Base-by-base conservation (phyloP, 2,329 filamentous ascomycete species). In the Pyrenophora seminiperda region DNA sequence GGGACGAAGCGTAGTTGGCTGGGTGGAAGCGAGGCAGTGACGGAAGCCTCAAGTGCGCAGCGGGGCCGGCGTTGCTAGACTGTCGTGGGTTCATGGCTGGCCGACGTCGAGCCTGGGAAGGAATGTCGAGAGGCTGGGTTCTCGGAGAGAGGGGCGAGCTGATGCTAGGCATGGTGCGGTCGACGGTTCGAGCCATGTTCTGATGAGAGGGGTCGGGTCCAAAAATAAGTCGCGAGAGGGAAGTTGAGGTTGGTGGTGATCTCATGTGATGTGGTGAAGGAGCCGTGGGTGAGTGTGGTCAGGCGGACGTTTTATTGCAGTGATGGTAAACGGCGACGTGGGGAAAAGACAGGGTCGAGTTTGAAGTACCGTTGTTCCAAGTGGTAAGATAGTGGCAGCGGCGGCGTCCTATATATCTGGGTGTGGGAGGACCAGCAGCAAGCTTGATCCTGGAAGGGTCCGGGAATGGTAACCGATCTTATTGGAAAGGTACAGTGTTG, bases 1-100 rank as follows among this genome's bases (percentile, higher is more conserved):
- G 59, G 29, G 73, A 75, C 0, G 67, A 67, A 7, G 76, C 73
- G 60, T 76, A 81, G 65, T 81, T 80, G 54, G 79, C 77, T 5
- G 79, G 79, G 52, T 81, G 79, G 70, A 79, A 81, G 50, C 77
- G 75, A 36, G 79, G 79, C 32, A 81, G 70, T 1, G 75, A 75
- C n/a, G 78, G 77, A 11, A 81, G 66, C 47, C 76, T 75, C 29
- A 80, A 66, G 19, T 73, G 70, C 20, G 63, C 66, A 40, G 68
- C 62, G 22, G 67, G 70, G 41, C 68, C 67, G 33, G 67, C 65
- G 50, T 52, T 62, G 36, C 70, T 71, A 11, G 70, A 69, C 38
- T 72, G 70, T 40, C 66, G 72, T 47, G 62, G 42, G 30, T 73
- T 63, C 42, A 68, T 49, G 17, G 63, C 54, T 34, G 67, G 64